Conservation (phyloP, 73 alveolate species). For the Stentor roeselii region DNA sequence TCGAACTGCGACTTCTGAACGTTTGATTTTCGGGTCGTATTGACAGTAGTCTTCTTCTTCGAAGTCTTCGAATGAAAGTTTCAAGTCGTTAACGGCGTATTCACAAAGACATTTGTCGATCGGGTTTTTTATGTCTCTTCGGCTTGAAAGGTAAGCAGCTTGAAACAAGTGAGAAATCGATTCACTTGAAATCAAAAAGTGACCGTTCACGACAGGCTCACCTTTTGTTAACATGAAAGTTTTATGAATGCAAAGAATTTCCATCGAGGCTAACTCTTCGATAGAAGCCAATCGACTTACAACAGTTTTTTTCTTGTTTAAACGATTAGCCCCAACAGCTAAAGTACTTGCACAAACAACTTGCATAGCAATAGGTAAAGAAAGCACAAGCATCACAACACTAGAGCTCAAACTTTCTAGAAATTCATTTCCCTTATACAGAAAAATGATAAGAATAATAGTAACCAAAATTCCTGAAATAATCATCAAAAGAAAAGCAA, state of each 20-base stretch:
- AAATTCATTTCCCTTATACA: not conserved
- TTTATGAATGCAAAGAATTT: conserved; percentile 75
- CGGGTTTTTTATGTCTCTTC: not conserved
- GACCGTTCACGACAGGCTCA: conserved; percentile 36
- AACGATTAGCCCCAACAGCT: conserved; percentile 52
- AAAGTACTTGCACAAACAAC: conserved; percentile 26
- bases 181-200: not conserved
- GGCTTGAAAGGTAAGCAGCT: conserved; percentile 5
- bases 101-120: conserved; percentile 1
- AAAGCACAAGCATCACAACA: not conserved
- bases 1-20: not conserved
- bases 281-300: conserved; percentile 72
- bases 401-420: not conserved
- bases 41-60: not conserved
- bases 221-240: conserved; percentile 69
- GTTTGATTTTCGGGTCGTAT: not conserved
- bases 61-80: not conserved
- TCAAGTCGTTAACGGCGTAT: not conserved
- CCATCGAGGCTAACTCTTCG: conserved; percentile 75
- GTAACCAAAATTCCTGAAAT: not conserved
- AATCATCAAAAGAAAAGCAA: not conserved
- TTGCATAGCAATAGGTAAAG: conserved; percentile 28
- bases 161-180: not conserved
- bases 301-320: conserved; percentile 53
- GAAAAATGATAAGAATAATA: not conserved